phyloP scores from a whole-genome alignment of 1,139 yeast genomes.

The Scheffersomyces parashehatae region DNA sequence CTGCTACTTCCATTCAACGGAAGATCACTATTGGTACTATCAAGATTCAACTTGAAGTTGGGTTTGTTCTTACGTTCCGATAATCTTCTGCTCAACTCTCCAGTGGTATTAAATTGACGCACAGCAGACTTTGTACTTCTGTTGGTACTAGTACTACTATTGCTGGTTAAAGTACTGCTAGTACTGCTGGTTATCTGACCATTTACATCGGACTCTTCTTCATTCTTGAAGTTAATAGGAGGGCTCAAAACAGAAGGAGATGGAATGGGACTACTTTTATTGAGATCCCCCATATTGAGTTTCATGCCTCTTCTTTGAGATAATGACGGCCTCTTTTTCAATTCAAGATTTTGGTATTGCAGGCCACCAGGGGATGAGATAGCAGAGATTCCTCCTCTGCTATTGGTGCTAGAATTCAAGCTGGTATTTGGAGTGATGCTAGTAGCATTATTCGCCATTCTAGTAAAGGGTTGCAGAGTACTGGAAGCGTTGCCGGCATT shows the following conservation, averaged over 20 bases:
- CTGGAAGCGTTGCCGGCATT: too few relatives aligned
- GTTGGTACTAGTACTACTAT: neutral
- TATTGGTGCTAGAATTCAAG: too few relatives aligned
- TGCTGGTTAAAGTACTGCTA: neutral
- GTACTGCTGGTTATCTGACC: neutral
- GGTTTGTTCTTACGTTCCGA: constrained; percentile 42
- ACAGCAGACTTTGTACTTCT: neutral
- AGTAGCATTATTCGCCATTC: too few relatives aligned
- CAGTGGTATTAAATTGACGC: constrained; percentile 26
- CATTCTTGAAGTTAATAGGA: constrained; percentile 4
- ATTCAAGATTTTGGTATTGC: constrained; percentile 11
- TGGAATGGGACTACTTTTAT: constrained; percentile 7
- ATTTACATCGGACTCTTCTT: neutral
- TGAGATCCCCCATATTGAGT: constrained; percentile 38
- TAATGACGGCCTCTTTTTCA: constrained; percentile 48
- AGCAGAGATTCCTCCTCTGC: too few relatives aligned
- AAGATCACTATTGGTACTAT: constrained; percentile 13
- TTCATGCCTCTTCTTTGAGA: constrained; percentile 64
- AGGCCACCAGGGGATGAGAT: too few relatives aligned
- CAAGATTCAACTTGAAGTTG: constrained; percentile 39
- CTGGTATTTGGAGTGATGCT: too few relatives aligned
- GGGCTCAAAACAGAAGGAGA: constrained; percentile 3
- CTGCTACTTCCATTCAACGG: constrained; percentile 9
- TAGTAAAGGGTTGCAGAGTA: too few relatives aligned
- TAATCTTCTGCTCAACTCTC: constrained; percentile 36